Conservation (phyloP, 2,329 filamentous ascomycete genomes). For the Monilinia aucupariae region DNA sequence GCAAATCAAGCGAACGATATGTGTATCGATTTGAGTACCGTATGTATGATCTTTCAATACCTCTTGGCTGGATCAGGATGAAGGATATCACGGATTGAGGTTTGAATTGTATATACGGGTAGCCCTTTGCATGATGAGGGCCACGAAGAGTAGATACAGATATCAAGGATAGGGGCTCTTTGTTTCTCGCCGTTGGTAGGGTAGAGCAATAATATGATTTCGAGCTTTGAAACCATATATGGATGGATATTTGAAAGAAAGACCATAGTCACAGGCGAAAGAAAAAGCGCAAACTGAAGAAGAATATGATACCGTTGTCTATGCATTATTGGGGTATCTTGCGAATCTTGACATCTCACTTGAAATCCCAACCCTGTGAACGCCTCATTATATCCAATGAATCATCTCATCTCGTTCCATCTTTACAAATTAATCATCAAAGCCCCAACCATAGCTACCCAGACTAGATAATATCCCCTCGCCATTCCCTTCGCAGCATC, state of each 20-base stretch:
- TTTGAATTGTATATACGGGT: background rate
- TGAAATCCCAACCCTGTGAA: background rate
- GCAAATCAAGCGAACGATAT: background rate
- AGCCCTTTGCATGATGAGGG: background rate
- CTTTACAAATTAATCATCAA: background rate
- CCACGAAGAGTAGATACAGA: background rate
- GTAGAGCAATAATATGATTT: no score
- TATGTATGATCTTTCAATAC: no score
- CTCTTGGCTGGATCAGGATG: no score
- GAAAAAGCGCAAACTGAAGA: background rate
- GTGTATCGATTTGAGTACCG: no score
- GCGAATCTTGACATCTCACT: background rate
- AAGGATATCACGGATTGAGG: no score
- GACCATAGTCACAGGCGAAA: no score
- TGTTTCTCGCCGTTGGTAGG: no score
- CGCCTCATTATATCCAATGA: constrained; percentile 4
- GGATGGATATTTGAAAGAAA: background rate
- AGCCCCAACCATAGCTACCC: background rate
- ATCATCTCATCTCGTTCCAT: constrained; percentile 1
- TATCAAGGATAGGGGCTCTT: no score
- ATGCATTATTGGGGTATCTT: constrained; percentile 3
- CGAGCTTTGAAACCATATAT: background rate
- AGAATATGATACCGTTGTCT: background rate
- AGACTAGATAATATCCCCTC: background rate
- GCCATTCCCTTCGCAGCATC: background rate